phyloP scores from a whole-genome alignment of 495 filamentous ascomycete species.

The Stereocaulon alpinum region DNA sequence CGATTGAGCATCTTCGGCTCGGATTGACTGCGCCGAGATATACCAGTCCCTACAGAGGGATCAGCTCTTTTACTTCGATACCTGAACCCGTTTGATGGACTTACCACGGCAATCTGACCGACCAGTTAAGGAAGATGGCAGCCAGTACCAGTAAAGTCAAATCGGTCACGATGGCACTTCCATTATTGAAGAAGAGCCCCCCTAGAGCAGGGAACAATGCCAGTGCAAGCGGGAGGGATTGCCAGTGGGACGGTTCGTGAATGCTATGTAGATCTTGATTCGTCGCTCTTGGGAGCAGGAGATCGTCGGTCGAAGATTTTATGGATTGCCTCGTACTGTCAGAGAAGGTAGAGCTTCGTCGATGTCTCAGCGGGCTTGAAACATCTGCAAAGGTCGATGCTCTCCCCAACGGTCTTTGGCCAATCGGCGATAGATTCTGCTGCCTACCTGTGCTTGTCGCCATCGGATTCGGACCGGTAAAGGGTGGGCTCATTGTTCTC shows the following conservation, averaged over 20 bases:
- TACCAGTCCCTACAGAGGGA: constrained; percentile 71
- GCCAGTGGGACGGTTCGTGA: constrained; percentile 54
- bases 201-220: constrained; percentile 77
- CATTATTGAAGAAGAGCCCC: constrained; percentile 77
- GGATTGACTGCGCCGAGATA: constrained; percentile 59
- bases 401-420: constrained; percentile 34
- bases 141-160: constrained; percentile 67
- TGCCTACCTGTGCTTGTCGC: constrained; percentile 10
- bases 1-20: constrained; percentile 32
- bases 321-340: constrained; percentile 57
- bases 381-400: constrained; percentile 34
- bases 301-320: constrained; percentile 58
- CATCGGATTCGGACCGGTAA: neutral
- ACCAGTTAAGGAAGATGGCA: constrained; percentile 88
- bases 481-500: constrained; percentile 5
- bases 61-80: neutral
- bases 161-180: constrained; percentile 73
- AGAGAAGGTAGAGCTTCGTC: constrained; percentile 68
- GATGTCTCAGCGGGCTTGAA: constrained; percentile 30
- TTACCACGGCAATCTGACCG: constrained; percentile 81
- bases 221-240: constrained; percentile 67
- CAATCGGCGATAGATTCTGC: constrained; percentile 26
- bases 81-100: neutral
- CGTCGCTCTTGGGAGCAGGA: constrained; percentile 54
- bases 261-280: constrained; percentile 21